Evolutionary conservation across 768 basidiomycete species (phyloP).

Genomic region (Erythrobasidium yunnanense): DNA sequence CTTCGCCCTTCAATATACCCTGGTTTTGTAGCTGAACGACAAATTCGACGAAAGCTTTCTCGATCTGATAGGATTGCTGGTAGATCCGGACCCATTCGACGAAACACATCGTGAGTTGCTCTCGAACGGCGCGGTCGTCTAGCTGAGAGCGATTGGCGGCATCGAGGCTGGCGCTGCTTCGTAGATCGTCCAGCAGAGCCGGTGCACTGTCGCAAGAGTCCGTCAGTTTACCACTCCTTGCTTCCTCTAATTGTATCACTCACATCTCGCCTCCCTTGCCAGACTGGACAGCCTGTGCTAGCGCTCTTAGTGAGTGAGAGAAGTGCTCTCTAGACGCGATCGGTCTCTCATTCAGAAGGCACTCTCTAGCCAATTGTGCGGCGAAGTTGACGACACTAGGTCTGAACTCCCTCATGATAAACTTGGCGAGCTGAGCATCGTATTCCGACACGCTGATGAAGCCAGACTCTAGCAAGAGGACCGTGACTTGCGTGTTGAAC

Average conservation of each 20-base stretch:
- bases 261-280: constrained; percentile 79
- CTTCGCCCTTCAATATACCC: constrained; percentile 89
- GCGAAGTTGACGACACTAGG: constrained; percentile 68
- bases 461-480: constrained; percentile 71
- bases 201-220: constrained; percentile 32
- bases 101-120: constrained; percentile 42
- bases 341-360: constrained; percentile 67
- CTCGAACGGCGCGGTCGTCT: constrained; percentile 37
- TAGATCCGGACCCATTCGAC: constrained; percentile 83
- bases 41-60: constrained; percentile 90
- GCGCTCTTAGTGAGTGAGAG: constrained; percentile 64
- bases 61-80: constrained; percentile 76
- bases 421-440: constrained; percentile 82
- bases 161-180: constrained; percentile 45
- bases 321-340: constrained; percentile 66
- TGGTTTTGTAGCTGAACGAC: constrained; percentile 95
- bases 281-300: constrained; percentile 59
- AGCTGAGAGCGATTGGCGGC: constrained; percentile 30
- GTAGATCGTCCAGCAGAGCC: constrained; percentile 66
- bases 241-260: constrained; percentile 37
- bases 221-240: constrained; percentile 5
- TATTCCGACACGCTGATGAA: constrained; percentile 65
- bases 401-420: constrained; percentile 64
- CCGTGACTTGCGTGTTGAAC: constrained; percentile 86
- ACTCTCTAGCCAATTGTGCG: constrained; percentile 73